phyloP scores from a whole-genome alignment of 495 filamentous ascomycete species.

The Copromyces sp. region DNA sequence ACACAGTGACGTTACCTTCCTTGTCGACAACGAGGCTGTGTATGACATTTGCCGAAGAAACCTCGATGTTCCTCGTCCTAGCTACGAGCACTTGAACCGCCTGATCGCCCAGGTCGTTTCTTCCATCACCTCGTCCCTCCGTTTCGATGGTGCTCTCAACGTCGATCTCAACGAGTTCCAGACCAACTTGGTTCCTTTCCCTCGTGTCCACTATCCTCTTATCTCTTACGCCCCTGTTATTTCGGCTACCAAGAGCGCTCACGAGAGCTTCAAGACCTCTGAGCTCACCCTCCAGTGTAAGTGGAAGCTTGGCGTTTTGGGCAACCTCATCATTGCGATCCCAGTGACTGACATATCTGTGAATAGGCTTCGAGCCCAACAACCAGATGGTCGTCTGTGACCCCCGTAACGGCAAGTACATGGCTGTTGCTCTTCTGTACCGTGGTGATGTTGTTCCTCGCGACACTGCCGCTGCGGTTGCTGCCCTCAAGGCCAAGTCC shows the following conservation, averaged over 20 bases:
- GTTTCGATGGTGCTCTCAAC: slow-evolving; percentile 85
- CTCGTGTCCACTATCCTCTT: slow-evolving; percentile 84
- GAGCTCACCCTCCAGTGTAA: slow-evolving; percentile 82
- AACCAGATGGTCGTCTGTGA: slow-evolving; percentile 97
- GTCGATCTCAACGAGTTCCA: slow-evolving; percentile 93
- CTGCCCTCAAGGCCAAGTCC: slow-evolving; percentile 71
- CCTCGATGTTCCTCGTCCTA: slow-evolving; percentile 76
- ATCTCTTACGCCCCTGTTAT: slow-evolving; percentile 86
- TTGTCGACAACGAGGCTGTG: slow-evolving; percentile 88
- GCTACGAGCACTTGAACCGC: slow-evolving; percentile 82
- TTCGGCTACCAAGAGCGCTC: slow-evolving; percentile 67
- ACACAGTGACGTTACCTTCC: slow-evolving; percentile 86
- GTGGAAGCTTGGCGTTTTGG: slow-evolving; percentile 11
- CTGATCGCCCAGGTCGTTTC: slow-evolving; percentile 87
- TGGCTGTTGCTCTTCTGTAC: slow-evolving; percentile 85
- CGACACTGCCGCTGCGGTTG: slow-evolving; percentile 72
- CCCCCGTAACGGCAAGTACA: slow-evolving; percentile 87
- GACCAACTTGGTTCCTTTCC: slow-evolving; percentile 87
- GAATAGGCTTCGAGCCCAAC: slow-evolving; percentile 73
- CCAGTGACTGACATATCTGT: not conserved
- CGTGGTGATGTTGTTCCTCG: slow-evolving; percentile 82
- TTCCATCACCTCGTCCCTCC: slow-evolving; percentile 81
- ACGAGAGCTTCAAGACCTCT: slow-evolving; percentile 85
- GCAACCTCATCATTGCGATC: not conserved
- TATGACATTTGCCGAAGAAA: slow-evolving; percentile 89